These are phyloP conservation scores for Candida verbasci DNA, from an alignment of 805 yeast genomes.

Conservation along the genomic window DNA sequence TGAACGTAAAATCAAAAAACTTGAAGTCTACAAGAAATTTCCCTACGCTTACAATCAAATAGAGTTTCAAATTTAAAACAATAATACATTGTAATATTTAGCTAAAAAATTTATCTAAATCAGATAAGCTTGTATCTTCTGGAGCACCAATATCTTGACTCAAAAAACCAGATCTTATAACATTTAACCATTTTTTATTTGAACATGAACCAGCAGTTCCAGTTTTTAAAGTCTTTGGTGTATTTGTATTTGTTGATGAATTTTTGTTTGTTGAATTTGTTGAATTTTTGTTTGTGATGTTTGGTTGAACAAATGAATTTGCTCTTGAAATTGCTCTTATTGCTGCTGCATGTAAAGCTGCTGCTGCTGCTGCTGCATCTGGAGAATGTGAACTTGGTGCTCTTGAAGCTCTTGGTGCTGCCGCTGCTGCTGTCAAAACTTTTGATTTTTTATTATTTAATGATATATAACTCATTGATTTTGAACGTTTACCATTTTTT, in stretches of 20 bases:
- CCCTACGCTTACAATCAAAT: too few relatives aligned
- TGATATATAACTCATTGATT: conserved; percentile 57
- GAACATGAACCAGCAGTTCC: conserved; percentile 17
- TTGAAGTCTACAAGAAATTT: too few relatives aligned
- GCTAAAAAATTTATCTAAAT: conserved; percentile 41
- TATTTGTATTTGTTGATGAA: background rate
- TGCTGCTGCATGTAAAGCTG: conserved; percentile 68
- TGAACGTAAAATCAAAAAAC: too few relatives aligned
- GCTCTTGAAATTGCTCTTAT: conserved; percentile 44
- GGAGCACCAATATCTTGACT: conserved; percentile 76
- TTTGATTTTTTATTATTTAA: conserved; percentile 44
- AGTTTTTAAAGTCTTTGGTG: conserved; percentile 7
- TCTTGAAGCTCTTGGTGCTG: conserved; percentile 75
- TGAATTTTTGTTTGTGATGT: background rate
- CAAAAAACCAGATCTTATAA: conserved; percentile 71
- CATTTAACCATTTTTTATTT: conserved; percentile 65
- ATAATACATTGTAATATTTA: too few relatives aligned
- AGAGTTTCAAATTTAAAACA: too few relatives aligned
- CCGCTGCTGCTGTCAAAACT: conserved; percentile 70
- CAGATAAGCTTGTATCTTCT: conserved; percentile 72
- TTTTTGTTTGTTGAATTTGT: background rate
- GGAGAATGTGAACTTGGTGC: conserved; percentile 54
- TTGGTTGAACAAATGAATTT: conserved; percentile 12
- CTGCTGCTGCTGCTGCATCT: conserved; percentile 68
- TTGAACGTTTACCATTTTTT: conserved; percentile 54